Evolutionary conservation across 371 early-diverging fungal genomes (phyloP), one percentile per base, ranked within the genome.

Genomic region (Polyrhizophydium stewartii): DNA sequence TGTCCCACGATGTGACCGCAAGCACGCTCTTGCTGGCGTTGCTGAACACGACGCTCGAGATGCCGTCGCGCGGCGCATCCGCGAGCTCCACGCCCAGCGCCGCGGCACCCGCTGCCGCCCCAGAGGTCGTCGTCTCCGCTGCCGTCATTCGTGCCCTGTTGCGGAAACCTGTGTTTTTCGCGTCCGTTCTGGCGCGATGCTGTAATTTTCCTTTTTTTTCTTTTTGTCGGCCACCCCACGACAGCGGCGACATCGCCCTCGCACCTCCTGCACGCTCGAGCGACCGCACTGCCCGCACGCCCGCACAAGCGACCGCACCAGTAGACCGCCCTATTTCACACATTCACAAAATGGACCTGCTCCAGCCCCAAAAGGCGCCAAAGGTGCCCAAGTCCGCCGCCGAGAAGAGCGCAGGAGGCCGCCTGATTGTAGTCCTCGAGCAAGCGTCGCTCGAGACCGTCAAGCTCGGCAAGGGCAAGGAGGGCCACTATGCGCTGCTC

Each of bases 351-450:
- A 70, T 70, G 70, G 66, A 70, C 56, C 62, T 66, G 28, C 40
- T 67, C 9, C 55, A 67, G 57, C 62, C 63, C 22, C 61, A 57
- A 33, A 63, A 65, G 38, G 46, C 72, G 1, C 75, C 67, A n/a
- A 59, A 64, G 38, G 49, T 61, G 28, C 72, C 75, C 7, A 69
- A 69, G 45, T 58, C 68, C 25, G n/a, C 62, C 28, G 38, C 52
- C 28, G 72, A 67, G 43, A 70, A 65, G 53, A 61, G 56, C 58
- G 35, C 68, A 31, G 52, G 56, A 22, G 31, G 86, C 51, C 86
- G 98, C n/a, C 77, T 96, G 55, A 96, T 96, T 66, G 97, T 96
- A 28, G 88, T 97, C 35, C 81, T 96, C 35, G 92, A 92, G 72
- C 82, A 86, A 25, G 96, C 96, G 5, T 87, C 89, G 49, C 79